Conservation (phyloP, 441 rosid genomes). For the Hura crepitans region DNA sequence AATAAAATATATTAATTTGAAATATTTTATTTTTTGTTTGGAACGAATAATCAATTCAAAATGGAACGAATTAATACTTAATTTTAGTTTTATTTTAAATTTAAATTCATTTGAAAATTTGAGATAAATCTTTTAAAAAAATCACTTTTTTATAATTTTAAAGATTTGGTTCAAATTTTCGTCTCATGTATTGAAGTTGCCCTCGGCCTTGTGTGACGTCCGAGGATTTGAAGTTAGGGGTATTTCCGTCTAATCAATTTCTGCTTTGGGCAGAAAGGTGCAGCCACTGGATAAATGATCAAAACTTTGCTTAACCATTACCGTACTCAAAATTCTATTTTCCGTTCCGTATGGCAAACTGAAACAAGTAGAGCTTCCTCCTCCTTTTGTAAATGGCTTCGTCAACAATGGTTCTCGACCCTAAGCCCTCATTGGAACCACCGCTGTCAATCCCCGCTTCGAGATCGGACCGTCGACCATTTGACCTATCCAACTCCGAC, state of each 20-base stretch:
- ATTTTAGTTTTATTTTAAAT: no score
- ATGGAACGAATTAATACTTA: no score
- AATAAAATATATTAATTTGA: no score
- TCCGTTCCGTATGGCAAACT: background rate
- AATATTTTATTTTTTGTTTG: no score
- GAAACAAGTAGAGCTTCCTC: background rate
- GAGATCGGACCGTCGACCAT: constrained; percentile 25
- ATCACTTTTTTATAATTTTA: no score
- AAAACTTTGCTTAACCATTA: background rate
- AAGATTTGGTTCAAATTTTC: no score
- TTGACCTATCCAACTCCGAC: constrained; percentile 30
- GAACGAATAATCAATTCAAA: no score
- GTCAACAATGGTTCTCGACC: constrained; percentile 48
- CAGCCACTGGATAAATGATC: background rate
- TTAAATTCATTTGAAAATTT: no score
- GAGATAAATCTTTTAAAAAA: no score
- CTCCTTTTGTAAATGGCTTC: constrained; percentile 34
- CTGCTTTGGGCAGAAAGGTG: background rate
- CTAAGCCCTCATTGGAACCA: constrained; percentile 32
- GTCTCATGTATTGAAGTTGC: no score
- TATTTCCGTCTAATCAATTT: background rate
- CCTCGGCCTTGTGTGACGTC: no score
- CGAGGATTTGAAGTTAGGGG: background rate
- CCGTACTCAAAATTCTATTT: background rate
- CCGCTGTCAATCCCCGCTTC: constrained; percentile 21